Percentiles rank a stretch among this genome's conserved stretches.
phyloP scores from a whole-genome alignment of 1,284 basidiomycete species.

The Lentinula novae-zelandiae region DNA sequence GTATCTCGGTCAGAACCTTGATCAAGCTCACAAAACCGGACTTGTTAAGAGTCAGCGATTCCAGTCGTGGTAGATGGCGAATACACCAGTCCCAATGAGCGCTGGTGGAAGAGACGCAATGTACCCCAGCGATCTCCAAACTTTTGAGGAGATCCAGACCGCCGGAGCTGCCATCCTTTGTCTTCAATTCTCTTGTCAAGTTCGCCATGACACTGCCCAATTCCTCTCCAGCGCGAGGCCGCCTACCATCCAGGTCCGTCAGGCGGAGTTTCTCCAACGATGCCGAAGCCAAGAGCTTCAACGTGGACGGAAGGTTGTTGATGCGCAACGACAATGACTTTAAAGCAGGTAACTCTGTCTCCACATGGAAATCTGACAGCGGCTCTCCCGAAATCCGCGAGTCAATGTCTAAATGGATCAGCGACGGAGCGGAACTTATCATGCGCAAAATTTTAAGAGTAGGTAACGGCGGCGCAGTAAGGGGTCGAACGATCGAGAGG shows the following conservation, averaged over 20 bases:
- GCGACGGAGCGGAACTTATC: slow-evolving; percentile 9
- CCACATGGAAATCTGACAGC: background rate
- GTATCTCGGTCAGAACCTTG: background rate
- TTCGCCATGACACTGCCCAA: slow-evolving; percentile 4
- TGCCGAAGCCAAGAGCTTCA: slow-evolving; percentile 6
- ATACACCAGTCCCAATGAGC: slow-evolving; percentile 8
- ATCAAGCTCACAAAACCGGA: background rate
- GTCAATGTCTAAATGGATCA: slow-evolving; percentile 14
- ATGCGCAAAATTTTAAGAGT: slow-evolving; percentile 11
- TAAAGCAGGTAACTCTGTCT: slow-evolving; percentile 3
- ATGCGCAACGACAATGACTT: slow-evolving; percentile 12
- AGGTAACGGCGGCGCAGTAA: slow-evolving; percentile 14
- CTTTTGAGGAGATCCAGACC: slow-evolving; percentile 5
- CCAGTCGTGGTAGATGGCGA: background rate
- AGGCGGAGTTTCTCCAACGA: slow-evolving; percentile 12
- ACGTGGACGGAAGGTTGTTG: slow-evolving; percentile 13
- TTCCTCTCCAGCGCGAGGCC: background rate
- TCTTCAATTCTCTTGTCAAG: background rate
- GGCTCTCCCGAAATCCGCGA: slow-evolving; percentile 5
- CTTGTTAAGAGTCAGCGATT: slow-evolving; percentile 2
- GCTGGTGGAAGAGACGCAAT: background rate
- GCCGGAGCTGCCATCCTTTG: background rate
- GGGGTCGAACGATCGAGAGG: slow-evolving; percentile 12
- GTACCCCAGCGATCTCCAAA: slow-evolving; percentile 4
- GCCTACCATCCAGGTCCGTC: slow-evolving; percentile 14